phyloP scores from a whole-genome alignment of 1,284 basidiomycete genomes.

The Earliella scabrosa region DNA sequence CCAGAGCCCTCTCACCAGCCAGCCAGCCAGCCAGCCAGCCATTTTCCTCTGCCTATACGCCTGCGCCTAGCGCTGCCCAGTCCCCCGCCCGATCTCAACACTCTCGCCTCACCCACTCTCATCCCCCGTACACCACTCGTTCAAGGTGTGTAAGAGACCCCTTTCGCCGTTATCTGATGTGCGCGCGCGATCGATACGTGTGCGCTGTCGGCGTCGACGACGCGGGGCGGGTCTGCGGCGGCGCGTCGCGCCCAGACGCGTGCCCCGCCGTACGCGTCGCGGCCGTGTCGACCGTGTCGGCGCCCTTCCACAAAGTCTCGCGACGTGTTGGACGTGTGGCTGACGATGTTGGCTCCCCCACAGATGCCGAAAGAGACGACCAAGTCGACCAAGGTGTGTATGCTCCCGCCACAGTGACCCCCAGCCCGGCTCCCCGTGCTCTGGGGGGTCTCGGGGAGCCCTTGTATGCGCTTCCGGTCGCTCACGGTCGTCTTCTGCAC shows the following conservation, averaged over 20 bases:
- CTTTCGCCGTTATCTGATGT: conserved; percentile 26
- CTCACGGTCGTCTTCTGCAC: conserved; percentile 23
- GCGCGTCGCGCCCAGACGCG: conserved; percentile 35
- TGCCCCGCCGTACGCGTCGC: conserved; percentile 26
- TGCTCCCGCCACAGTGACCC: conserved; percentile 19
- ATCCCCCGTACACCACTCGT: conserved; percentile 16
- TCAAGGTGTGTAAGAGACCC: conserved; percentile 24
- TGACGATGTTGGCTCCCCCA: conserved; percentile 39
- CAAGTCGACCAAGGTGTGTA: conserved; percentile 75
- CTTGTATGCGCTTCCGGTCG: conserved; percentile 14
- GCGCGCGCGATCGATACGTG: conserved; percentile 25
- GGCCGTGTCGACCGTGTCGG: conserved; percentile 19
- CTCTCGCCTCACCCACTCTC: conserved; percentile 8
- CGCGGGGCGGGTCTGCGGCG: conserved; percentile 16
- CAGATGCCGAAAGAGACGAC: conserved; percentile 86
- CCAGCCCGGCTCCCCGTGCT: background rate
- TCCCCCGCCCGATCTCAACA: conserved; percentile 22
- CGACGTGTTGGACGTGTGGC: conserved; percentile 37
- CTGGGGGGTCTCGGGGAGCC: background rate
- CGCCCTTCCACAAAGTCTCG: conserved; percentile 15
- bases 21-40: conserved; percentile 29
- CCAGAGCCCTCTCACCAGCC: conserved; percentile 32
- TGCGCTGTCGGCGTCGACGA: conserved; percentile 23
- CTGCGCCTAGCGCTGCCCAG: conserved; percentile 32
- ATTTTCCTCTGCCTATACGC: conserved; percentile 29